Evolutionary conservation across 768 basidiomycete genomes (phyloP), one percentile per base, ranked within the genome.

Genomic region (Exsudoporus frostii): DNA sequence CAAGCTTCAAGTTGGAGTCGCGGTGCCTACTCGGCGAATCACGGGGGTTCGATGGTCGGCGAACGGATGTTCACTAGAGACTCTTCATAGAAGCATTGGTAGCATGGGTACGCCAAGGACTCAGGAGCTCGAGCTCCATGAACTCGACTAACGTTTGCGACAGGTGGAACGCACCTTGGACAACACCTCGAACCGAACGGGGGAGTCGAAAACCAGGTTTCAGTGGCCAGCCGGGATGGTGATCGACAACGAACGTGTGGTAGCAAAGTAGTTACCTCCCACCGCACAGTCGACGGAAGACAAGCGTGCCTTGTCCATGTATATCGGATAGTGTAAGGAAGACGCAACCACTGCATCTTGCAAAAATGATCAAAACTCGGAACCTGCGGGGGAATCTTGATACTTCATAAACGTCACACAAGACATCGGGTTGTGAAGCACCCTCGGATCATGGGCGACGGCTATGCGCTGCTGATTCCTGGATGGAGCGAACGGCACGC

Each of bases 361-460:
- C 33, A 47, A 47, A 24, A 46, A 50, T 32, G 17, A 47, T n/a
- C 13, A 29, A 45, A 47, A 6, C 41, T 17, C 14, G 22, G 30
- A 40, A 27, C 43, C 36, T 36, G 39, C n/a, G 24, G 44, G 32
- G n/a, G 40, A 51, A 51, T 34, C 14, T 38, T 37, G 54, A 46
- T 59, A 25, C 30, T 42, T 34, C 20, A 8, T 47, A 27, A 42
- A 29, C 15, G 5, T 41, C n/a, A 30, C 38, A 46, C 50, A 34
- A 51, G 50, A 62, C 30, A 53, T 52, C 39, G 44, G 47, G 45
- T 4, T 24, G 33, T 50, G 52, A 48, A 54, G 27, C 15, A 19
- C 9, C 15, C 64, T 64, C 58, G 64, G 58, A 64, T 64, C 65
- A 55, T 14, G 43, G 15, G 33, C 48, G 20, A 29, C 15, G 37